Percentiles rank a stretch among this genome's conserved stretches.
Evolutionary conservation across 169 alveolate species (phyloP).

Genomic region (Cytauxzoon felis): DNA sequence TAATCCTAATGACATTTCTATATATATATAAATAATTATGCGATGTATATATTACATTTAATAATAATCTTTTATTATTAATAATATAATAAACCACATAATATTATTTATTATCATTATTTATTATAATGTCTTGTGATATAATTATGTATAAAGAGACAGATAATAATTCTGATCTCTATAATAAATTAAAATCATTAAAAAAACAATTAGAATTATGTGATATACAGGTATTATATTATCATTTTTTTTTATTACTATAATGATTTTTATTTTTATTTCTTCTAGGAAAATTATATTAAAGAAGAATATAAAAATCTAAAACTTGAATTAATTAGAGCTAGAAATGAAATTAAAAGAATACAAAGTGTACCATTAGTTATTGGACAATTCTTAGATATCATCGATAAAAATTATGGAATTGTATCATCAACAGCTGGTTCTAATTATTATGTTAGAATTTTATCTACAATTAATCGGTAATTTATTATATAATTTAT

Average conservation of each 20-base stretch:
- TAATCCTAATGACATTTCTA: no score
- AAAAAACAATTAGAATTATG: conserved; percentile 84
- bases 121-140: no score
- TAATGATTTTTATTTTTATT: not conserved
- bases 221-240: conserved; percentile 63
- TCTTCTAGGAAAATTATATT: conserved; percentile 88
- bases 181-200: conserved; percentile 74
- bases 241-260: not conserved
- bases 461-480: conserved; percentile 94
- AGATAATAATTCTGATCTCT: conserved; percentile 62
- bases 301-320: conserved; percentile 96
- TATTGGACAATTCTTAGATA: conserved; percentile 97
- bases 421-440: conserved; percentile 96
- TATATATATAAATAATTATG: no score
- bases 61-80: no score
- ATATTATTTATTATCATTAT: no score
- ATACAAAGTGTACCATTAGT: conserved; percentile 97
- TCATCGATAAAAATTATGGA: conserved; percentile 95
- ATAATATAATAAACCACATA: no score
- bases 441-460: conserved; percentile 94
- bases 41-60: no score
- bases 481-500: not conserved
- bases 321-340: conserved; percentile 93
- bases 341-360: conserved; percentile 95
- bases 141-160: no score